Base-by-base conservation (phyloP, 1,139 yeast genomes). In the Protomyces arabidopsidicola region DNA sequence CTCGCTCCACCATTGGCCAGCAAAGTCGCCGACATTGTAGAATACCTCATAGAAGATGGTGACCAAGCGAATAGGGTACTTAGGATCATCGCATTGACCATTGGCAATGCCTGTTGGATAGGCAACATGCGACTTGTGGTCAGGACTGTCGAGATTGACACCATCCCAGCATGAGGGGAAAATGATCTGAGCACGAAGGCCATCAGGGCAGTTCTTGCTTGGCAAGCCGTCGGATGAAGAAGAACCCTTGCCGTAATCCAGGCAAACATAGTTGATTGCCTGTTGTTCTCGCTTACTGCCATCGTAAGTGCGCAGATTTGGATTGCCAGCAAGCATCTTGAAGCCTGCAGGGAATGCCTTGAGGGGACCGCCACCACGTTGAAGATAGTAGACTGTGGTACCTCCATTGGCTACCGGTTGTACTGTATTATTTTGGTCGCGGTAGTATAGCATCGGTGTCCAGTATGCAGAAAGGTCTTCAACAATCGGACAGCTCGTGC, bases 111-210 rank as follows among this genome's bases (percentile, higher is more conserved):
- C 52, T 20, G 60, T 42, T 4, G 65, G 65, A 20, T 57, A 65
- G 10, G 65, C 65, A 53, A 65, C 59, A 50, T 65, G 66, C 9
- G 60, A 52, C 20, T 62, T 56, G 54, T 65, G 66, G 58, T 65
- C 65, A 14, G 45, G 16, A 35, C 53, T 53, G 57, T 62, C 63
- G 22, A 63, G 59, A 31, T 62, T 56, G 31, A 42, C 58, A 12
- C 66, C 66, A 45, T 65, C 62, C 66, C 66, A 65, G 53, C 66
- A 65, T n/a, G 66, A 63, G 2, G 65, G 66, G 39, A 65, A 63
- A 24, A 55, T 48, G 35, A 65, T 39, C 31, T 65, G 66, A 10
- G 65, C 63, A 5, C 65, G 59, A n/a, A 65, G 53, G 14, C 66
- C 66, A n/a, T 63, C 61, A 9, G 65, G 66, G 31, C 66, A 65